Conservation (phyloP, 768 basidiomycete species). For the Tricholoma bakamatsutake region DNA sequence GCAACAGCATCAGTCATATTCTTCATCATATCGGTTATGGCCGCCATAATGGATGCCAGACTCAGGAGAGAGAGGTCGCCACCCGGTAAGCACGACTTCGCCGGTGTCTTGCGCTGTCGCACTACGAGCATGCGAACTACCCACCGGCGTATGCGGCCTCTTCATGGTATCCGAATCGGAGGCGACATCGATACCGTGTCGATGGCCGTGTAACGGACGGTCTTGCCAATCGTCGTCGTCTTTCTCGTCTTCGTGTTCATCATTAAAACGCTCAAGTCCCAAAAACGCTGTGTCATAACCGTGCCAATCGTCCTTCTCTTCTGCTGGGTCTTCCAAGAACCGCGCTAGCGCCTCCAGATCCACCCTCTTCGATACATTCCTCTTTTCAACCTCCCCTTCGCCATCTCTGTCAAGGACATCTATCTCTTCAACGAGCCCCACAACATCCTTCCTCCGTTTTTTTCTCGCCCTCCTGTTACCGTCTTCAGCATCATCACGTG, state of each 20-base stretch:
- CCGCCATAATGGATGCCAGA: background rate
- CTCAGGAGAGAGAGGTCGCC: slow-evolving; percentile 20
- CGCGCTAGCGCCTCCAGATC: slow-evolving; percentile 52
- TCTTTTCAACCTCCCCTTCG: slow-evolving; percentile 14
- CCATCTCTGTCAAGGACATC: slow-evolving; percentile 7
- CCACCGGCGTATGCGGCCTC: background rate
- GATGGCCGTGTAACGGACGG: background rate
- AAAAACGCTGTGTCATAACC: slow-evolving; percentile 7
- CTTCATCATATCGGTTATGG: slow-evolving; percentile 28
- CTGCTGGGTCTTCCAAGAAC: slow-evolving; percentile 36
- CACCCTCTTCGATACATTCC: slow-evolving; percentile 31
- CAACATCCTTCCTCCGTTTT: slow-evolving; percentile 2
- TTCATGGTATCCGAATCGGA: background rate
- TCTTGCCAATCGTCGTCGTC: slow-evolving; percentile 14
- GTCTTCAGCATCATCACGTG: slow-evolving; percentile 13
- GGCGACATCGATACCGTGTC: background rate
- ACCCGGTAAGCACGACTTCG: slow-evolving; percentile 14
- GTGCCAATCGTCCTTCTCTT: slow-evolving; percentile 4
- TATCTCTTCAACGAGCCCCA: background rate
- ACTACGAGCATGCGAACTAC: background rate
- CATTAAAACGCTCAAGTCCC: slow-evolving; percentile 12
- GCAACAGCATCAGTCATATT: slow-evolving; percentile 26
- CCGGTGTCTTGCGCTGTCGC: background rate
- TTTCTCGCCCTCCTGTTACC: slow-evolving; percentile 5
- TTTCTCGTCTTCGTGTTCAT: slow-evolving; percentile 11